phyloP scores from a whole-genome alignment of 2,329 filamentous ascomycete species.

The Nothopassalora personata region DNA sequence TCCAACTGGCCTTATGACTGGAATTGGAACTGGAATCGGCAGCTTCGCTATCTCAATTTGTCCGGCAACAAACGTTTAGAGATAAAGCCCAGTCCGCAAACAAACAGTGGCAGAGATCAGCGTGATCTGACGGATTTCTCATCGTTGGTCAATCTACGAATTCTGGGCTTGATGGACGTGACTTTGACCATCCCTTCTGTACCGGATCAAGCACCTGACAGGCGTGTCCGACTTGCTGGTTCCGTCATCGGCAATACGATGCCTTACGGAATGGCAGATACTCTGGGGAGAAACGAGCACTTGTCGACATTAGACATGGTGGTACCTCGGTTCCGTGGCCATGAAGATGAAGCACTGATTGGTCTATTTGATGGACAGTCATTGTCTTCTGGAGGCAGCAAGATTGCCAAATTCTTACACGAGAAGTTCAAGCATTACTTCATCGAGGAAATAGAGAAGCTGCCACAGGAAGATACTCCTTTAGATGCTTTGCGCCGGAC shows the following conservation, averaged over 20 bases:
- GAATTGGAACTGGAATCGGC: conserved; percentile 99
- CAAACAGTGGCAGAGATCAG: conserved; percentile 49
- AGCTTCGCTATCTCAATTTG: conserved; percentile 88
- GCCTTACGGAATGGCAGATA: conserved; percentile 96
- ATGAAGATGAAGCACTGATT: conserved; percentile 81
- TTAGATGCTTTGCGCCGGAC: conserved; percentile 78
- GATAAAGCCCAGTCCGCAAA: conserved; percentile 64
- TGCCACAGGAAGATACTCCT: conserved; percentile 66
- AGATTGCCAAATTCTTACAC: conserved; percentile 92
- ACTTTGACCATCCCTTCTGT: conserved; percentile 90
- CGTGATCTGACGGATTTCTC: conserved; percentile 85
- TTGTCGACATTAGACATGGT: conserved; percentile 94
- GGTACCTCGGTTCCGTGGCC: conserved; percentile 83
- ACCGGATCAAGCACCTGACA: conserved; percentile 90
- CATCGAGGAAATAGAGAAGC: conserved; percentile 68
- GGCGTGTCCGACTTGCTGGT: conserved; percentile 93
- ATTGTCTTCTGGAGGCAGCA: conserved; percentile 83
- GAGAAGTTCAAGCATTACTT: conserved; percentile 91
- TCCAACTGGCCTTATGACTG: conserved; percentile 99
- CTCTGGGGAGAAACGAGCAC: conserved; percentile 86
- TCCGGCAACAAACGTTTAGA: conserved; percentile 95
- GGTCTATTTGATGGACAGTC: conserved; percentile 95
- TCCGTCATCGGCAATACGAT: conserved; percentile 76
- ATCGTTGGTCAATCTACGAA: conserved; percentile 72
- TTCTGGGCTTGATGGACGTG: conserved; percentile 95